Percentiles rank a stretch among this genome's conserved stretches.
phyloP scores from a whole-genome alignment of 345 rosid species.

The Sonneratia alba region DNA sequence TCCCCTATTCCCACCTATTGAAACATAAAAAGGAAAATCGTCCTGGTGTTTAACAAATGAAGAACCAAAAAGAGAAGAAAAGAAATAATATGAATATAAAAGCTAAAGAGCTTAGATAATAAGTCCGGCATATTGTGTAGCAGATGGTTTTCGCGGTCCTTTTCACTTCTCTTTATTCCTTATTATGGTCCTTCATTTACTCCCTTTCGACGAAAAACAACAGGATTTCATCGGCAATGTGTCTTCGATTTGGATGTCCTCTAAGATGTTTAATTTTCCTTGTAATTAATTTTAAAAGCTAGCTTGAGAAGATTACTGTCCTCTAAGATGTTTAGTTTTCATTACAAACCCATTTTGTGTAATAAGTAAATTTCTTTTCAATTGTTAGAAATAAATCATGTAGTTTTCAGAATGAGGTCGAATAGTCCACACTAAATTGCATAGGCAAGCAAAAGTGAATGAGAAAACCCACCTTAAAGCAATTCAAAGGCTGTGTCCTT shows the following conservation, averaged over 20 bases:
- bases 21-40: not conserved
- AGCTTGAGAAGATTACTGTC: not conserved
- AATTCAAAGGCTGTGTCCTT: not conserved
- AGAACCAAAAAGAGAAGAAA: not conserved
- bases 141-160: not conserved
- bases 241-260: not conserved
- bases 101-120: not conserved
- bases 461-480: constrained; percentile 7
- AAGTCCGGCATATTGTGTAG: not conserved
- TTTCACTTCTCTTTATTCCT: not conserved
- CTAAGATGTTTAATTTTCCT: not conserved
- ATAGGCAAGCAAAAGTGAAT: constrained; percentile 9
- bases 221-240: not conserved
- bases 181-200: not conserved
- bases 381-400: not conserved
- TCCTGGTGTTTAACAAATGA: not conserved
- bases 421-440: constrained; percentile 4
- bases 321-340: not conserved
- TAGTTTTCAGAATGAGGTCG: constrained; percentile 1
- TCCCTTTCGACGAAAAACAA: not conserved
- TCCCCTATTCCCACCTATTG: constrained; percentile 60
- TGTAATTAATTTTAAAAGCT: not conserved
- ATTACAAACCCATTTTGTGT: not conserved
- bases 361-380: not conserved
- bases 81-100: not conserved